Base-by-base conservation (phyloP, 2,329 filamentous ascomycete genomes). In the Stagonosporopsis chrysanthemi region DNA sequence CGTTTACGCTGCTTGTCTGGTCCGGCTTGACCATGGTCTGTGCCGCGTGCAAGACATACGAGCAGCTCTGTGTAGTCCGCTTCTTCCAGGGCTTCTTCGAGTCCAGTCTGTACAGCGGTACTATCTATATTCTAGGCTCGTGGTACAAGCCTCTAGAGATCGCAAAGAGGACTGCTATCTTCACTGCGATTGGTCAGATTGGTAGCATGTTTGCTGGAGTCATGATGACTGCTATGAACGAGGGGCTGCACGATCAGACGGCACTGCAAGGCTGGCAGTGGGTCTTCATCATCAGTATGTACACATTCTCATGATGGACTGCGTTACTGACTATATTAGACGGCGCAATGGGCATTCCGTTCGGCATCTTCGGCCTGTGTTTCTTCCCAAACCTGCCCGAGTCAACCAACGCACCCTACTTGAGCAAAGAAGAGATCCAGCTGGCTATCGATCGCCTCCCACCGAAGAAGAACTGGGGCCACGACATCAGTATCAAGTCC, bases 181-280 rank as follows among this genome's bases (percentile, higher is more conserved):
- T 72, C 38, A 72, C 69, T 9, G 68, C 69, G 4, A 62, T 69
- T 8, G 69, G 68, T 0, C 69, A 70, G 28, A 69, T 70, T 8
- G 69, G 69, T 14, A 72, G 67, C 36, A 72, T 72, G 69, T 71
- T 70, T 24, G 68, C 69, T 29, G 68, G 69, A 24, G 64, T 69
- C 9, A 71, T 72, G 69, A 72, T 71, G 69, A 72, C 69, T n/a
- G 67, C 69, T 4, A 69, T 71, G 62, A 70, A 71, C 22, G 40
- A 67, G 36, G 60, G 65, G n/a, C 55, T 72, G 36, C 58, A 70
- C 28, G 60, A 48, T 0, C 56, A 64, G 24, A 62, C 49, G 2
- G 61, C 64, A 14, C 63, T 72, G 12, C 53, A 62, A 31, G 68
- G 67, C 4, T 72, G 68, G 69, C 69, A 69, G 33, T 72, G 69